Percentiles rank a stretch among this genome's conserved stretches.
Evolutionary conservation across 108 stramenopile genomes (phyloP).

Genomic region (Skeletonema potamos): DNA sequence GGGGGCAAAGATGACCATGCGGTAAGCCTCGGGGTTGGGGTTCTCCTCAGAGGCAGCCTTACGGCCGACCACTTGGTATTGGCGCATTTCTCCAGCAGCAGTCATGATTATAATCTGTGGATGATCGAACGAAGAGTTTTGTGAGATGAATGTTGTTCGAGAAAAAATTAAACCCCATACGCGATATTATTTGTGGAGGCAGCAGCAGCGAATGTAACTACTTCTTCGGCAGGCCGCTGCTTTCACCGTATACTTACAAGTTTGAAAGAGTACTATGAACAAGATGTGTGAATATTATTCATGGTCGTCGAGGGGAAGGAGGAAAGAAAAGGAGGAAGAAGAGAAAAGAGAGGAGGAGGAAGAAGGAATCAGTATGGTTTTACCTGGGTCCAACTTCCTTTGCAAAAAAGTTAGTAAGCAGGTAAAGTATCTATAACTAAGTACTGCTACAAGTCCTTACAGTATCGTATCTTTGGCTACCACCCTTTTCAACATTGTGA

Average conservation of each 20-base stretch:
- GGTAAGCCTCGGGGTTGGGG: constrained; percentile 97
- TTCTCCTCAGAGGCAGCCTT: constrained; percentile 96
- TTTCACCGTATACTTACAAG: not conserved
- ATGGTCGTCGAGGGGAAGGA: not conserved
- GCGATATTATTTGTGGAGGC: too few species aligned
- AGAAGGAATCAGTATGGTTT: not conserved
- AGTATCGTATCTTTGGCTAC: not conserved
- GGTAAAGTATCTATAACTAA: not conserved
- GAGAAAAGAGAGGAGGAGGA: not conserved
- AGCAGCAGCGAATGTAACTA: not conserved
- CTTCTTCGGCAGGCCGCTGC: not conserved
- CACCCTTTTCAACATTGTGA: not conserved
- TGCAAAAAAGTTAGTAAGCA: not conserved
- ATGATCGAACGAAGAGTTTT: not conserved
- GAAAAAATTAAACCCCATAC: too few species aligned
- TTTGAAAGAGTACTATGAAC: not conserved
- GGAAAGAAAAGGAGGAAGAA: not conserved
- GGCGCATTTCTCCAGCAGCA: constrained; percentile 88
- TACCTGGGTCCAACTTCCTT: not conserved
- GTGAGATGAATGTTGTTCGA: not conserved
- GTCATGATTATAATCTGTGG: constrained; percentile 57
- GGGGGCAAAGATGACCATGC: constrained; percentile 99
- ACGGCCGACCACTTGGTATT: constrained; percentile 99
- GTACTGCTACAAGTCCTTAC: not conserved
- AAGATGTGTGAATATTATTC: not conserved